Percentiles rank a stretch among this genome's conserved stretches.
phyloP scores from a whole-genome alignment of 495 filamentous ascomycete genomes.

The Xylaria nigripes region DNA sequence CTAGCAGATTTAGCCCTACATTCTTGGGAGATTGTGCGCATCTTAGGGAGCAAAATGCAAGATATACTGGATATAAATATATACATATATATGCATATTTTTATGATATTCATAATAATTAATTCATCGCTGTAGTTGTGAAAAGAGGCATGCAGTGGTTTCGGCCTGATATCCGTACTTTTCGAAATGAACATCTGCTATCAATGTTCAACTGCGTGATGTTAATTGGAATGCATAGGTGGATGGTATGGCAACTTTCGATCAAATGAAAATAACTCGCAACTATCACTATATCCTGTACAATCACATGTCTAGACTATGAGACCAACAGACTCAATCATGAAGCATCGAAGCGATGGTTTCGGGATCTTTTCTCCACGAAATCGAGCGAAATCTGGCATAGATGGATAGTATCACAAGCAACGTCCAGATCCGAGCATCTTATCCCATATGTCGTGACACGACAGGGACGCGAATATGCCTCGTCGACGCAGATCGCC shows the following conservation, averaged over 20 bases:
- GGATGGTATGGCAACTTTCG: no score
- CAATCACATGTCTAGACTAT: background rate
- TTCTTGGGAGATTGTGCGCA: no score
- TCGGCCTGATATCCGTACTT: background rate
- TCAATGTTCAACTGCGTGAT: no score
- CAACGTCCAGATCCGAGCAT: background rate
- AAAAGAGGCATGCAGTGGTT: background rate
- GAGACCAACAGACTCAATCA: background rate
- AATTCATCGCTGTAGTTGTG: background rate
- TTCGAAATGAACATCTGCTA: background rate
- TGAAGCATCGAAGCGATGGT: background rate
- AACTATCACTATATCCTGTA: background rate
- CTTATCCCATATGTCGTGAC: background rate
- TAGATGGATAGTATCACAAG: background rate
- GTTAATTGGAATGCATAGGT: no score
- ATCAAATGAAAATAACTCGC: background rate
- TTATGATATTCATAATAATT: background rate
- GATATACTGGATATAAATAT: no score
- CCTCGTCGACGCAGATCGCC: background rate
- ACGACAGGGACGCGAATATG: conserved; percentile 1
- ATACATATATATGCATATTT: background rate
- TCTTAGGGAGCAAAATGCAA: no score
- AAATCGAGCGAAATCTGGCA: background rate
- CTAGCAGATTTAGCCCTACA: no score
- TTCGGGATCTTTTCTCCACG: background rate